Conservation (phyloP, 2,329 filamentous ascomycete genomes). For the Cytospora leucostoma region DNA sequence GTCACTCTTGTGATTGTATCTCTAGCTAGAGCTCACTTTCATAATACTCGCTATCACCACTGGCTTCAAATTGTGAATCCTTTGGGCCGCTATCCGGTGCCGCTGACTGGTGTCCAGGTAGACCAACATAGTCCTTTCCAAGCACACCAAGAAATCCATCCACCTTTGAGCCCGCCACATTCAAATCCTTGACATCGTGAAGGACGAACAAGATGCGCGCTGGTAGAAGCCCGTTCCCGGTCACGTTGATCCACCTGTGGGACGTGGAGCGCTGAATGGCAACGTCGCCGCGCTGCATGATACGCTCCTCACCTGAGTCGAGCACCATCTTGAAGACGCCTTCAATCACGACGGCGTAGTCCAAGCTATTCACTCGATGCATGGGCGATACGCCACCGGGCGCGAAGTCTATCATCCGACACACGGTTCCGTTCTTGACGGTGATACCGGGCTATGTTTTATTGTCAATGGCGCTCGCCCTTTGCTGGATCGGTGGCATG, state of each 20-base stretch:
- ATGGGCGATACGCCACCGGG: conserved; percentile 43
- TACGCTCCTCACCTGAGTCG: conserved; percentile 7
- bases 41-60: too few relatives aligned
- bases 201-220: background rate
- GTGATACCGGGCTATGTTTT: background rate
- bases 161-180: too few relatives aligned
- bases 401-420: conserved; percentile 48
- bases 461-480: too few relatives aligned
- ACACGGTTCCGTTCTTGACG: conserved; percentile 42
- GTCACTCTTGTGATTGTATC: too few relatives aligned
- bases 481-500: too few relatives aligned
- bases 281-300: conserved; percentile 5
- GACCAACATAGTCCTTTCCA: too few relatives aligned
- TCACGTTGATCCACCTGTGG: conserved; percentile 1
- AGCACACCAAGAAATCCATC: too few relatives aligned
- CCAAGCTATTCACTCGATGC: conserved; percentile 50
- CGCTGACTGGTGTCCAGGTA: too few relatives aligned
- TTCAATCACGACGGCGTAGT: conserved; percentile 52
- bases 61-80: too few relatives aligned
- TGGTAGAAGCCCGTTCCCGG: background rate
- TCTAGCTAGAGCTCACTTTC: too few relatives aligned
- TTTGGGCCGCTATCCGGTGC: too few relatives aligned
- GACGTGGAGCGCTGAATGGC: background rate
- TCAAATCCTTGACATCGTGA: too few relatives aligned
- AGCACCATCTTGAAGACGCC: conserved; percentile 6